Base-by-base conservation (phyloP, 495 filamentous ascomycete genomes). In the Wilcoxina mikolae region DNA sequence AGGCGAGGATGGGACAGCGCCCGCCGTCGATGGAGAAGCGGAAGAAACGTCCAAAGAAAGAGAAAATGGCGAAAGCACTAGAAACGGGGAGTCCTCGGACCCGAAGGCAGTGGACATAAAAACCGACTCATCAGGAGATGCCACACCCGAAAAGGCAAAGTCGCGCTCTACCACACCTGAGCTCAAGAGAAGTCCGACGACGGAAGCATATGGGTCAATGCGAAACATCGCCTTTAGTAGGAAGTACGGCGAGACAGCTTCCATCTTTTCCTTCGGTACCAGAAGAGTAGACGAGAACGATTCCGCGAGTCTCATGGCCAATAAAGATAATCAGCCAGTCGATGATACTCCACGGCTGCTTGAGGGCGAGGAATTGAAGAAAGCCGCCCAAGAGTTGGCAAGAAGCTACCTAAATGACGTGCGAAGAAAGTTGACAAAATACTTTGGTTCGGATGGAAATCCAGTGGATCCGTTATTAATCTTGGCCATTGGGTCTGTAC, bases 331-430 rank as follows among this genome's bases (percentile, higher is more conserved):
- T 20, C 53, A 62, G 41, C 53, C 59, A 0, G 52, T 63, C 25
- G 45, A 59, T 9, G 58, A 60, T 41, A 55, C 57, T 4, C 61
- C 62, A 44, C 48, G 22, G 31, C 25, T 56, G 17, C 25, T 58
- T 69, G 78, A 88, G 62, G 83, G 82, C 2, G 88, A 87, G 62
- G 87, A 95, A 56, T 73, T 99, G 7, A 81, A 79, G 64, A 72
- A 74, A 18, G 84, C 91, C 0, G 84, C 87, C 24, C 78, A 79
- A 23, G 87, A 88, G 60, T 75, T 99, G 0, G 84, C 82, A 57
- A 78, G 78, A 18, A 43, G n/a, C 4, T 96, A 90, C 65, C 73
- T 99, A 4, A 89, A 84, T 0, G 85, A 89, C 52, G 84, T 85
- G 1, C 76, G 90, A 53, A 76, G 82, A 25, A 76, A 84, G 51